Conservation (phyloP, 345 rosid species). For the Dovyalis caffra region DNA sequence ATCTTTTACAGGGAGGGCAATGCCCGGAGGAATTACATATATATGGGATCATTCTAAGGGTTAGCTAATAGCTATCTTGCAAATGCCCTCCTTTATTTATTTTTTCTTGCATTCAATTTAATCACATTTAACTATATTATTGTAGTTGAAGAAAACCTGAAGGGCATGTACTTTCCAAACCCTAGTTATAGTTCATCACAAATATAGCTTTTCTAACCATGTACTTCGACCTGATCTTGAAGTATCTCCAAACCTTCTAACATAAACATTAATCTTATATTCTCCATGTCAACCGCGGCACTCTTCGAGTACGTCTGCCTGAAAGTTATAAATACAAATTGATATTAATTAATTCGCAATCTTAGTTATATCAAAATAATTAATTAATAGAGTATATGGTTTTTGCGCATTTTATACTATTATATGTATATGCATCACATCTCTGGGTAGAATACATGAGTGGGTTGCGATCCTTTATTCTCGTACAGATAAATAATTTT, state of each 20-base stretch:
- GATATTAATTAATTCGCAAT: no score
- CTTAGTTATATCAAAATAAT: background rate
- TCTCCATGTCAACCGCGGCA: slow-evolving; percentile 34
- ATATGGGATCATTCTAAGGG: no score
- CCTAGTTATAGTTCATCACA: background rate
- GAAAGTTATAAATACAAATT: background rate
- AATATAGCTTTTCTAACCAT: background rate
- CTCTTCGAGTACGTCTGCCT: slow-evolving; percentile 37
- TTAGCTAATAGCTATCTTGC: no score
- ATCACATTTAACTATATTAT: background rate
- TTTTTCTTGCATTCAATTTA: no score
- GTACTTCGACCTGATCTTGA: background rate
- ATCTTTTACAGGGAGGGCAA: no score
- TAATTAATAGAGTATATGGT: background rate
- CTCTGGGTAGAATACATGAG: background rate
- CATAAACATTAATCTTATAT: background rate
- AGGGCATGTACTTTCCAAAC: background rate
- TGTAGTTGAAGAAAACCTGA: background rate
- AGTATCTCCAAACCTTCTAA: background rate
- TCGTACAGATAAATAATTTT: background rate
- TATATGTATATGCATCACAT: no score
- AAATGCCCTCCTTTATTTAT: no score
- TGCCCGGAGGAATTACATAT: no score
- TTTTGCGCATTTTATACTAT: no score
- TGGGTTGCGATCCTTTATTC: background rate